Base-by-base conservation (phyloP, 129 eudicot species). In the Escallonia rubra region DNA sequence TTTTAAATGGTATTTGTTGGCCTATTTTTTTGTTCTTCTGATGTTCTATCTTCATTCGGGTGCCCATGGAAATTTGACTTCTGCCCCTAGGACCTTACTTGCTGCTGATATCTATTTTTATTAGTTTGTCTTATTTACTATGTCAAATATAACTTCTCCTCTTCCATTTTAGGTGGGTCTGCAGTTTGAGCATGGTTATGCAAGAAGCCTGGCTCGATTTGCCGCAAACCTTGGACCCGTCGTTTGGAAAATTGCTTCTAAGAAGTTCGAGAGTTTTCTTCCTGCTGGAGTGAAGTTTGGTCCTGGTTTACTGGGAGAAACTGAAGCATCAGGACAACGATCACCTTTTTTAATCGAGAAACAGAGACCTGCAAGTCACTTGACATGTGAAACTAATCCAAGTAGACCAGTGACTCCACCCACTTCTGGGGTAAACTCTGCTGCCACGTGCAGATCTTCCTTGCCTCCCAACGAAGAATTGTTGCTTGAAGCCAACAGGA, bases 121-220 rank as follows among this genome's bases (percentile, higher is more conserved):
- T 11, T 10, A 46, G n/a, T 40, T 48, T 10, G 69, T 16, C 57
- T 3, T 6, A 64, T 49, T 3, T 16, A 23, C 12, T 9, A 48
- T 9, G 10, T 47, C 7, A 11, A 12, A 0, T 23, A 23, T 23
- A 23, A 23, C 34, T 15, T 55, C 41, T 52, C 6, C 34, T 7
- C 15, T 67, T 48, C 41, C 49, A 43, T 78, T 65, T 65, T 88
- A 94, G 97, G 90, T 90, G 9, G 97, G 96, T 65, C 79, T 89
- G 51, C 95, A 87, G 50, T 43, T 81, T 3, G 99, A 90, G 65
- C 86, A 84, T 71, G 88, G 89, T 45, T 94, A 94, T 74, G 96
- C 97, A 52, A 85, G 99, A 84, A 94, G 99, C 79, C 73, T 94
- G 56, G 96, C 97, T 41, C 88, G 92, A n/a, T 94, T 79, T 74